Percentiles rank a stretch among this genome's conserved stretches.
phyloP scores from a whole-genome alignment of 306 rosid species.

The Calophaca sinica region DNA sequence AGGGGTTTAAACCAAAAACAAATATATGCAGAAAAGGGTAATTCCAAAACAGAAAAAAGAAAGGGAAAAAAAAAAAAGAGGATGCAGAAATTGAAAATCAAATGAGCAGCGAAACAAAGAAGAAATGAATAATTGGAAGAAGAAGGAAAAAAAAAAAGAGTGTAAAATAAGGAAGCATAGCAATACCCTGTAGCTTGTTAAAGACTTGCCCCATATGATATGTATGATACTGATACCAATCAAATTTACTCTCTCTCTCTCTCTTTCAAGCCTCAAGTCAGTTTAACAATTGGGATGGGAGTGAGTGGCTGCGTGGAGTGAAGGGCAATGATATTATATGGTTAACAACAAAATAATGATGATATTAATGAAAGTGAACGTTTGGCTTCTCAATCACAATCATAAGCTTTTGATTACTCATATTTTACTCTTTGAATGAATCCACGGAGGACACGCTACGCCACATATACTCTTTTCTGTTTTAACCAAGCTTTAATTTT shows the following conservation, averaged over 20 bases:
- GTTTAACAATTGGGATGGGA: not conserved
- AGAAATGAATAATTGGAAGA: not conserved
- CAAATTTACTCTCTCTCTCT: not conserved
- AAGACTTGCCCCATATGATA: conserved; percentile 70
- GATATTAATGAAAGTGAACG: not conserved
- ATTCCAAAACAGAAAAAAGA: too few species aligned
- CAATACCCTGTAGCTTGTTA: conserved; percentile 54
- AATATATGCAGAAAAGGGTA: too few species aligned
- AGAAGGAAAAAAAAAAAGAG: not conserved
- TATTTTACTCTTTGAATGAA: too few species aligned
- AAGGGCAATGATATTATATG: not conserved
- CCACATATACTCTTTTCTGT: too few species aligned
- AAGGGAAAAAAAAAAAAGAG: not conserved
- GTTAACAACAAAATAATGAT: too few species aligned
- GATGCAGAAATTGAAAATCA: too few species aligned
- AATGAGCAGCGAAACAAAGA: not conserved
- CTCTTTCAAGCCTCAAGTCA: not conserved
- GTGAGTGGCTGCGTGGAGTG: not conserved
- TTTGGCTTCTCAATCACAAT: too few species aligned
- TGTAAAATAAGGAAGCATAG: not conserved
- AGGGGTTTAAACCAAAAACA: too few species aligned
- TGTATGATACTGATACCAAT: conserved; percentile 4
- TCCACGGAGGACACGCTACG: too few species aligned
- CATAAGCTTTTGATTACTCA: too few species aligned
- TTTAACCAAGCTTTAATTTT: too few species aligned